These are phyloP conservation scores for Helichrysum umbraculigerum DNA, from an alignment of 129 eudicot species.

Conservation along the genomic window DNA sequence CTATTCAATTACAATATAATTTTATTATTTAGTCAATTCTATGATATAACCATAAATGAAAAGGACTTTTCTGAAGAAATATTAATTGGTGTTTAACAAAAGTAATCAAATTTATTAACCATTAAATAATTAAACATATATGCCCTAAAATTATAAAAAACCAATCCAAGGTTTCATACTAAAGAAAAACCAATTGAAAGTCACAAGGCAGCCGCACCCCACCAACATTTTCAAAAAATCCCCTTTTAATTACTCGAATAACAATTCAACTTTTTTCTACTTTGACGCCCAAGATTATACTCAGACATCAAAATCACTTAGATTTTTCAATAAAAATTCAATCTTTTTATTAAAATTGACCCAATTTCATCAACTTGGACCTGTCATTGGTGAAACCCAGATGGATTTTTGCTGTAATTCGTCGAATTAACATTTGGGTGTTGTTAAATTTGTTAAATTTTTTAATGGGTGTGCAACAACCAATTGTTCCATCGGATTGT, in stretches of 20 bases:
- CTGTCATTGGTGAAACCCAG: slow-evolving; percentile 7
- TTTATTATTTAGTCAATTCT: neutral
- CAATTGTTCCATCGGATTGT: slow-evolving; percentile 21
- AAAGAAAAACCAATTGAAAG: neutral
- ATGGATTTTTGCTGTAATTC: slow-evolving; percentile 15
- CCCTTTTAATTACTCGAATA: slow-evolving; percentile 3
- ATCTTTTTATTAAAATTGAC: neutral
- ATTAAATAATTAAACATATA: too few relatives aligned
- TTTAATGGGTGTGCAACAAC: slow-evolving; percentile 31
- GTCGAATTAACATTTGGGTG: slow-evolving; percentile 16
- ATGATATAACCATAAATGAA: neutral
- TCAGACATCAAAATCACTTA: slow-evolving; percentile 3
- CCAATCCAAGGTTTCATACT: neutral
- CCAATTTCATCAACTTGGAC: slow-evolving; percentile 19
- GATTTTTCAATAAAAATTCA: slow-evolving; percentile 10
- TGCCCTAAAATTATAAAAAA: neutral
- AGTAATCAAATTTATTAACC: neutral
- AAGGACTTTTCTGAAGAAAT: neutral
- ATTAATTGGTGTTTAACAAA: neutral
- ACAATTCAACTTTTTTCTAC: slow-evolving; percentile 18
- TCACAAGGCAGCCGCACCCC: slow-evolving; percentile 23
- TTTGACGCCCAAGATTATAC: slow-evolving; percentile 14
- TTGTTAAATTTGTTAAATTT: slow-evolving; percentile 11
- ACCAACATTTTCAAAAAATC: slow-evolving; percentile 17
- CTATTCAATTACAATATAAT: neutral